Evolutionary conservation across 2,329 filamentous ascomycete species (phyloP).

Genomic region (Madurella fahalii): DNA sequence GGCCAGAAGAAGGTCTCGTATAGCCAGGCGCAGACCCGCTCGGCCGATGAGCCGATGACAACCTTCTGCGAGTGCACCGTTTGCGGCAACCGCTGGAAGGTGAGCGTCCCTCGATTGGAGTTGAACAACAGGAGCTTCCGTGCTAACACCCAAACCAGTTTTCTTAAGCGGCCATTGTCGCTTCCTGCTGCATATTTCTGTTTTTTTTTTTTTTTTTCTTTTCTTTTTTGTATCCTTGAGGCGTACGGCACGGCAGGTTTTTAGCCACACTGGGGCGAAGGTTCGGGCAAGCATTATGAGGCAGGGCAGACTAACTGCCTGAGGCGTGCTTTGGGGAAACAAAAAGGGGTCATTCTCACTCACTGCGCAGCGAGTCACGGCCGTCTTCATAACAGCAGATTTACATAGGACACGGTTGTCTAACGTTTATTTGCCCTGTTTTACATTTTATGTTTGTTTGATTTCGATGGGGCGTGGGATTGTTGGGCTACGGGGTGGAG

Average conservation of each 20-base stretch:
- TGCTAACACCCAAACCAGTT: slow-evolving; percentile 24
- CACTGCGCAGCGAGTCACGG: neutral
- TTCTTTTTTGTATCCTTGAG: neutral
- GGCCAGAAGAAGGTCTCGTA: slow-evolving; percentile 93
- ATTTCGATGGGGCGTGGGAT: slow-evolving; percentile 1
- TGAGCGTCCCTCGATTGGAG: slow-evolving; percentile 34
- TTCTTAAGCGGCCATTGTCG: slow-evolving; percentile 21
- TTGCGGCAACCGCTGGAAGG: slow-evolving; percentile 70
- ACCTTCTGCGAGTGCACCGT: slow-evolving; percentile 69
- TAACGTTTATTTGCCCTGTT: neutral
- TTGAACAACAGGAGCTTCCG: neutral
- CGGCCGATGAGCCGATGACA: slow-evolving; percentile 90
- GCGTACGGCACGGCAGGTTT: neutral
- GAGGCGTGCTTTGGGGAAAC: neutral
- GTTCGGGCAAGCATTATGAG: neutral
- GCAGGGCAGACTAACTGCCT: neutral
- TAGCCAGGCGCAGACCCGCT: slow-evolving; percentile 90
- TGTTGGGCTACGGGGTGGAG: neutral
- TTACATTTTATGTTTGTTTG: neutral
- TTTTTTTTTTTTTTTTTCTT: neutral
- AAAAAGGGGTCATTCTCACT: neutral
- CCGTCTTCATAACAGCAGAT: slow-evolving; percentile 3
- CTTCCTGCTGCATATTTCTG: neutral
- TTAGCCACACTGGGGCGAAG: neutral
- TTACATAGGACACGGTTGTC: neutral